Percentiles rank a stretch among this genome's conserved stretches.
Evolutionary conservation across 2,329 filamentous ascomycete genomes (phyloP).

Genomic region (Intubia oerlemansii): DNA sequence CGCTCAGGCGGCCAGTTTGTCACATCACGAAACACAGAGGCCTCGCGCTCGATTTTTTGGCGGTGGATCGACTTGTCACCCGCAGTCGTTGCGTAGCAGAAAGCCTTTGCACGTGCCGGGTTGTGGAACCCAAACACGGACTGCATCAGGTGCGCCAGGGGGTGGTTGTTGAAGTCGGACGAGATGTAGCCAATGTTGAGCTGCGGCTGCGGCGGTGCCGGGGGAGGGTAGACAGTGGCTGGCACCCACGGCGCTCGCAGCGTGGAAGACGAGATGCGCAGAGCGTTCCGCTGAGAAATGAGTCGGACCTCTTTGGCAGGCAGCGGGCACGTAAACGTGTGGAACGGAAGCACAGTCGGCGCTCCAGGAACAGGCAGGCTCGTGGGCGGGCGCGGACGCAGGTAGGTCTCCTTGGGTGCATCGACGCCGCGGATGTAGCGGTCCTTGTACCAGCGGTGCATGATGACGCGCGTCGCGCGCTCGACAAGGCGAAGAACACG

Average conservation of each 20-base stretch:
- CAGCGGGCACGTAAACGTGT: constrained; percentile 90
- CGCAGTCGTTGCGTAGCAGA: constrained; percentile 86
- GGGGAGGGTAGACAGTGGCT: constrained; percentile 60
- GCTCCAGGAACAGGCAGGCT: constrained; percentile 62
- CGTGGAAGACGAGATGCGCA: constrained; percentile 82
- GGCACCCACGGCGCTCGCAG: constrained; percentile 76
- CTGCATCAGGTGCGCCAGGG: constrained; percentile 92
- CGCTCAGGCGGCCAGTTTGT: constrained; percentile 71
- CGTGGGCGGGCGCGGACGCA: constrained; percentile 50
- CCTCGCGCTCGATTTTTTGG: constrained; percentile 79
- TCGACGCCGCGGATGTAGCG: constrained; percentile 42
- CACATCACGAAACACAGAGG: constrained; percentile 76
- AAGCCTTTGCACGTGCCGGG: constrained; percentile 50
- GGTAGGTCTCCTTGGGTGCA: constrained; percentile 35
- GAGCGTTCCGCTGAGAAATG: constrained; percentile 86
- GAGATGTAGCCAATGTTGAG: constrained; percentile 93
- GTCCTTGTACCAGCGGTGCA: constrained; percentile 78
- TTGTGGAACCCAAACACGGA: constrained; percentile 92
- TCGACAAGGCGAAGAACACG: constrained; percentile 68
- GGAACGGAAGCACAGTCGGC: constrained; percentile 87
- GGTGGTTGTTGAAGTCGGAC: constrained; percentile 98
- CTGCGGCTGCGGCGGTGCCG: constrained; percentile 56
- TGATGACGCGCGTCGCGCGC: constrained; percentile 54
- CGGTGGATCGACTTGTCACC: constrained; percentile 81
- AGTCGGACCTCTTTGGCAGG: constrained; percentile 78